Conservation (phyloP, 2,329 filamentous ascomycete species). For the Aspergillus hortae region DNA sequence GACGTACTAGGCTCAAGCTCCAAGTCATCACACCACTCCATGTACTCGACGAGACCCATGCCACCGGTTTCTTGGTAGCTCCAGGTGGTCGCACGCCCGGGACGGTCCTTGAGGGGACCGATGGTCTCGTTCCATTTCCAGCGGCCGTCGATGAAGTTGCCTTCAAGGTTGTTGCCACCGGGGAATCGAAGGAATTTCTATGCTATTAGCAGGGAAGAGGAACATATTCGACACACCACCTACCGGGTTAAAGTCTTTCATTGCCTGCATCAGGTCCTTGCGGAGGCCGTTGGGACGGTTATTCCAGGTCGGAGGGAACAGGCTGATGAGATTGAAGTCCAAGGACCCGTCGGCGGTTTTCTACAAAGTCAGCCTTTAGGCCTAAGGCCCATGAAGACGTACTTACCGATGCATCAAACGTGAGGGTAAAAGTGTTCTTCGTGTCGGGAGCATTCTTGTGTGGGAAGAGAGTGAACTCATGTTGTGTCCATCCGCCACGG, state of each 20-base stretch:
- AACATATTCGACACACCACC: not conserved
- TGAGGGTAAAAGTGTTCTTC: conserved; percentile 52
- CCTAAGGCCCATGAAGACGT: too few species aligned
- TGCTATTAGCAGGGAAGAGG: not conserved
- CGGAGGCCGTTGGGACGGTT: conserved; percentile 50
- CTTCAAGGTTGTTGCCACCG: conserved; percentile 51
- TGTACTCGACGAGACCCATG: conserved; percentile 47
- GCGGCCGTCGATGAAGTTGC: conserved; percentile 28
- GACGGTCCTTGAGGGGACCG: conserved; percentile 47
- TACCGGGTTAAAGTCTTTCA: conserved; percentile 22
- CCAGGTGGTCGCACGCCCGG: conserved; percentile 42
- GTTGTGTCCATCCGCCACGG: conserved; percentile 39
- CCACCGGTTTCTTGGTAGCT: conserved; percentile 44
- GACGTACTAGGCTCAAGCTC: conserved; percentile 34
- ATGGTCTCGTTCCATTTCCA: conserved; percentile 54
- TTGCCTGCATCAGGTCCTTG: conserved; percentile 47
- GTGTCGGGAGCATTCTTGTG: conserved; percentile 22
- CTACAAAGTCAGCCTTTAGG: conserved; percentile 8
- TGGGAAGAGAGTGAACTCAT: conserved; percentile 32
- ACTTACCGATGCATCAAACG: conserved; percentile 43
- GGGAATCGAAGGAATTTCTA: conserved; percentile 50
- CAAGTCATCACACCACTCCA: conserved; percentile 8
- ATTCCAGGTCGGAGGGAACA: conserved; percentile 56
- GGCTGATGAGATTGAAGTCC: conserved; percentile 51
- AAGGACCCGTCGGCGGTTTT: conserved; percentile 38